These are phyloP conservation scores for Talaromyces trachyspermus DNA, from an alignment of 495 filamentous ascomycete species.

Conservation along the genomic window DNA sequence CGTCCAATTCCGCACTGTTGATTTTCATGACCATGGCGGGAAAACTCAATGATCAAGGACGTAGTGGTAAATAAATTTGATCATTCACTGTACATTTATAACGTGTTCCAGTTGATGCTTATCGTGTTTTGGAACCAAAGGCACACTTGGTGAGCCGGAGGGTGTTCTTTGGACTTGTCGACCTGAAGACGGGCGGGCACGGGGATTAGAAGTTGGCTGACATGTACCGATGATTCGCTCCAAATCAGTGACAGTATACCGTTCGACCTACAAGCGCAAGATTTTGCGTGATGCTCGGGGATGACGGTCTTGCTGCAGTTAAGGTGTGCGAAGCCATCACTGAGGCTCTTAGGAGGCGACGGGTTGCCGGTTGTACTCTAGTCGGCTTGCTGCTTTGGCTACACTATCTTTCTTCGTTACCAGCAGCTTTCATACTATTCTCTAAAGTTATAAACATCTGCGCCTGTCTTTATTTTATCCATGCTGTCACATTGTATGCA, in stretches of 20 bases:
- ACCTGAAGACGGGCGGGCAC: neutral
- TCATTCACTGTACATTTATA: no score
- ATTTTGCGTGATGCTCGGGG: neutral
- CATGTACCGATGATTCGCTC: neutral
- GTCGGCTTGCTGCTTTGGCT: no score
- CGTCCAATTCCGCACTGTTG: no score
- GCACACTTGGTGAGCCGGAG: neutral
- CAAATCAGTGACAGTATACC: neutral
- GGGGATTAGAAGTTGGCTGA: neutral
- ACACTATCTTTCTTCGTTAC: no score
- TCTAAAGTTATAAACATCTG: no score
- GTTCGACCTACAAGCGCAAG: neutral
- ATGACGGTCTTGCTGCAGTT: neutral
- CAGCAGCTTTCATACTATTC: no score
- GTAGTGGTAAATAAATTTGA: no score
- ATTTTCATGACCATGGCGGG: no score
- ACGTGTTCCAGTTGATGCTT: neutral
- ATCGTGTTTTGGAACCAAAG: neutral
- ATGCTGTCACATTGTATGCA: no score
- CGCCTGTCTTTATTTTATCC: no score
- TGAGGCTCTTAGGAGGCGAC: neutral
- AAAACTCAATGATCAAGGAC: no score
- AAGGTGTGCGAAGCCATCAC: neutral
- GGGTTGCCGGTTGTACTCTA: no score
- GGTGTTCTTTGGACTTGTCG: neutral